phyloP scores from a whole-genome alignment of 106 monocot species.

The Dendrobium officinale region DNA sequence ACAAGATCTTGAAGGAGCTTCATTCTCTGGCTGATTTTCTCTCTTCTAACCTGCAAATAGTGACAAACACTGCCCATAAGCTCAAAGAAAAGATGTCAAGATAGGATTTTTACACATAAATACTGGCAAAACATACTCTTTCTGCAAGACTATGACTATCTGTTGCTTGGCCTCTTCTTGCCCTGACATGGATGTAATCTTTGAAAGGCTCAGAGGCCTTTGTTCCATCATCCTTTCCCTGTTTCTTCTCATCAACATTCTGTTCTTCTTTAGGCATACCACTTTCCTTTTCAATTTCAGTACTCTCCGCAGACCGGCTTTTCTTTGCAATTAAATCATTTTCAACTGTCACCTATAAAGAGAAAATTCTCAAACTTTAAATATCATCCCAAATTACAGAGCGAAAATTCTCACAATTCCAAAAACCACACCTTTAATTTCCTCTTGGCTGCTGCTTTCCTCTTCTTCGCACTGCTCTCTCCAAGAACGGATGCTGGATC shows the following conservation, averaged over 20 bases:
- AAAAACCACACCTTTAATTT: conserved; percentile 31
- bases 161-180: conserved; percentile 80
- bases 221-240: conserved; percentile 22
- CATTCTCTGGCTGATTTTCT: conserved; percentile 81
- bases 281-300: conserved; percentile 11
- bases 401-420: neutral
- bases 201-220: conserved; percentile 41
- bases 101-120: neutral
- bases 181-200: conserved; percentile 82
- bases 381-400: neutral
- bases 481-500: conserved; percentile 22
- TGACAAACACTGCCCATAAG: neutral
- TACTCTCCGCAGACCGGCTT: conserved; percentile 13
- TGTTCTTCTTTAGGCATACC: conserved; percentile 26
- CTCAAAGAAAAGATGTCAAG: neutral
- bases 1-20: conserved; percentile 85
- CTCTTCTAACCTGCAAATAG: conserved; percentile 52
- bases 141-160: conserved; percentile 87
- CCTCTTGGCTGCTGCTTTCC: conserved; percentile 36
- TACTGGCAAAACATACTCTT: conserved; percentile 28
- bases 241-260: conserved; percentile 21
- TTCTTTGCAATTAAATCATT: conserved; percentile 27
- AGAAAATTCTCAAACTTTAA: neutral
- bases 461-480: conserved; percentile 38
- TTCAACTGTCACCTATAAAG: conserved; percentile 18